These are phyloP conservation scores for Hymenoscyphus fructigenus DNA, from an alignment of 2,329 filamentous ascomycete genomes.

Conservation along the genomic window DNA sequence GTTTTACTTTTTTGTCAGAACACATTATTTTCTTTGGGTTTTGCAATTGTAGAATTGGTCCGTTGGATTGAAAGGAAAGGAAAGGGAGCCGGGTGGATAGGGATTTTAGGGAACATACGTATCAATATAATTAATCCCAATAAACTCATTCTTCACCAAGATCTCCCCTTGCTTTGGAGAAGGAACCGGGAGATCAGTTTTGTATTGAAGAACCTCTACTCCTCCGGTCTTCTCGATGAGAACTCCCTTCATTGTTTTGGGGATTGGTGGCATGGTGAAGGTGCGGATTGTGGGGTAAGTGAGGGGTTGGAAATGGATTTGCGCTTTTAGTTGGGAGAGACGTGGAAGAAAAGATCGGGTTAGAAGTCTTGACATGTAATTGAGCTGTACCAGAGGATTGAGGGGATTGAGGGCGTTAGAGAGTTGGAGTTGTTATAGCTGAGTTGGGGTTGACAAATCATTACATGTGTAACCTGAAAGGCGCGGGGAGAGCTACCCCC, in stretches of 20 bases:
- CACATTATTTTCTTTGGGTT: too few relatives aligned
- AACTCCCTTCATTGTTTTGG: conserved; percentile 57
- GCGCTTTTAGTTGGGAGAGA: neutral
- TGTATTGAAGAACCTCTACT: conserved; percentile 70
- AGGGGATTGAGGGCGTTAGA: neutral
- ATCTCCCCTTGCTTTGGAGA: conserved; percentile 65
- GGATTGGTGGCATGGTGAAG: conserved; percentile 15
- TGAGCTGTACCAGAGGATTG: neutral
- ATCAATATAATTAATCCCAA: conserved; percentile 88
- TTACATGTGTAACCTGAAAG: neutral
- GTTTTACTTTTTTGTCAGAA: neutral
- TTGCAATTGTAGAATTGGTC: too few relatives aligned
- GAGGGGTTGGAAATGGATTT: neutral
- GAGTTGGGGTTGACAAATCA: neutral
- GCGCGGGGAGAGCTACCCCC: neutral
- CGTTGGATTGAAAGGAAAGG: neutral
- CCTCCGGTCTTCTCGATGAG: conserved; percentile 71
- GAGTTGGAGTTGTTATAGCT: too few relatives aligned
- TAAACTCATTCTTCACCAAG: conserved; percentile 75
- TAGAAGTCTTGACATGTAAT: neutral
- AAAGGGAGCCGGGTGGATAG: neutral
- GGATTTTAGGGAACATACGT: conserved; percentile 47
- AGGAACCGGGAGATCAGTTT: conserved; percentile 69
- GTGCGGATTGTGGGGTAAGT: conserved; percentile 4
- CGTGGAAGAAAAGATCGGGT: neutral